Percentiles rank a stretch among this genome's conserved stretches.
Conservation (phyloP, 2,329 filamentous ascomycete species). For the Xylaria polymorpha region DNA sequence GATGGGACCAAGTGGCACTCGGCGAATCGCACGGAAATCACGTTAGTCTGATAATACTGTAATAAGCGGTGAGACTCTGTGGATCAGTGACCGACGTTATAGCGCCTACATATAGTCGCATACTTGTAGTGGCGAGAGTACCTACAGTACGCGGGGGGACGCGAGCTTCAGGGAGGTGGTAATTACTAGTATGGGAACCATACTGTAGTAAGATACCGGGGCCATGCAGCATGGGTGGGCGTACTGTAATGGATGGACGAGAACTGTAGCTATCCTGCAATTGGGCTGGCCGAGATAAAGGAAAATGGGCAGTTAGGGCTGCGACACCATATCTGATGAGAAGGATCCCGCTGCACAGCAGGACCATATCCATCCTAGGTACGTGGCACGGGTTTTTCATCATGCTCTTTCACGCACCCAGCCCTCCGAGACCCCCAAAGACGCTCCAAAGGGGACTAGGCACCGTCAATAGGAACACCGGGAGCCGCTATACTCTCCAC, state of each 20-base stretch:
- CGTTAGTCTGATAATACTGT: constrained; percentile 19
- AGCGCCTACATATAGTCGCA: constrained; percentile 10
- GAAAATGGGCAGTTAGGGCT: constrained; percentile 23
- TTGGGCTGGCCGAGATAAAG: constrained; percentile 20
- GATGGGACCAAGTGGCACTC: constrained; percentile 14
- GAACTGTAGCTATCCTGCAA: constrained; percentile 12
- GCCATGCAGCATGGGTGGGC: constrained; percentile 19
- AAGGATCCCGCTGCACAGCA: constrained; percentile 9
- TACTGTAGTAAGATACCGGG: constrained; percentile 27
- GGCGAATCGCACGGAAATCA: constrained; percentile 21
- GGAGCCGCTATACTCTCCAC: constrained; percentile 34
- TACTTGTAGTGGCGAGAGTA: constrained; percentile 10
- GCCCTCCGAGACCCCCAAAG: constrained; percentile 10
- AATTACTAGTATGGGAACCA: constrained; percentile 5
- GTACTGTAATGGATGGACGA: constrained; percentile 5
- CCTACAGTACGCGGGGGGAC: constrained; percentile 16
- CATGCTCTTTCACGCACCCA: constrained; percentile 23
- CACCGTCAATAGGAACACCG: constrained; percentile 26
- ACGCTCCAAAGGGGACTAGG: constrained; percentile 11
- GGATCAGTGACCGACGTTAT: constrained; percentile 28
- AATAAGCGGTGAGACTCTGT: constrained; percentile 37
- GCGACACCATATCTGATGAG: constrained; percentile 12
- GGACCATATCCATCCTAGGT: background rate
- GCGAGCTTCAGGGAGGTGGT: constrained; percentile 24
- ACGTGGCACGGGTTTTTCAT: constrained; percentile 6